Percentiles rank a stretch among this genome's conserved stretches.
These are phyloP conservation scores for Alternaria conjuncta DNA, from an alignment of 2,329 filamentous ascomycete species.

Conservation along the genomic window DNA sequence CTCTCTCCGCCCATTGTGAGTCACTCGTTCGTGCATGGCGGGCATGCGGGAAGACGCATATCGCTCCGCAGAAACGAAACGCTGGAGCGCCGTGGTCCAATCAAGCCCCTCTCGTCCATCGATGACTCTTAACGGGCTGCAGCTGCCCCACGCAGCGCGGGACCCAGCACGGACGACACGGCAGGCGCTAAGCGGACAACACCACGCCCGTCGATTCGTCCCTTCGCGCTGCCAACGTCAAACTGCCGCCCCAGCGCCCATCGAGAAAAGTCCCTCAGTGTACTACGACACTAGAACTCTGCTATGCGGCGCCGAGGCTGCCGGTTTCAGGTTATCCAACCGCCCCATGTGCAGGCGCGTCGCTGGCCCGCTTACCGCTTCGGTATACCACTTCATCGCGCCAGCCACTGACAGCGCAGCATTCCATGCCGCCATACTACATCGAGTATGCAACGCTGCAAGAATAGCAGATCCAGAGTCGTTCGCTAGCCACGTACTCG, in stretches of 20 bases:
- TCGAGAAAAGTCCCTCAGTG: conserved; percentile 9
- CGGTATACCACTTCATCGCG: conserved; percentile 29
- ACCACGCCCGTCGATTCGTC: conserved; percentile 41
- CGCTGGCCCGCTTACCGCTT: conserved; percentile 33
- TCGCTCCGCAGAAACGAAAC: conserved; percentile 43
- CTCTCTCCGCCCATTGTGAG: conserved; percentile 42
- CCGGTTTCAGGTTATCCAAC: conserved; percentile 48
- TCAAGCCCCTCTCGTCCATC: conserved; percentile 17
- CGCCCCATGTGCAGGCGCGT: conserved; percentile 46
- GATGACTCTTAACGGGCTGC: conserved; percentile 44
- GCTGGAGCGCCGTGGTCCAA: conserved; percentile 38
- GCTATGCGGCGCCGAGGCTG: conserved; percentile 26
- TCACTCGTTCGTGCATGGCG: conserved; percentile 38
- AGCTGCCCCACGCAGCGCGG: conserved; percentile 24
- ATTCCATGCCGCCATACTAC: conserved; percentile 20
- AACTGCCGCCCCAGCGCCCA: conserved; percentile 40
- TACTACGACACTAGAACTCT: conserved; percentile 11
- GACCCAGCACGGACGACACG: conserved; percentile 27
- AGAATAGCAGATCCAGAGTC: conserved; percentile 33
- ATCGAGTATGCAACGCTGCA: conserved; percentile 22
- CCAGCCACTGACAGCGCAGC: conserved; percentile 36
- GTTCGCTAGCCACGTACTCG: conserved; percentile 42
- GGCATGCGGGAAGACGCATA: conserved; percentile 31
- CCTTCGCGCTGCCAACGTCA: conserved; percentile 33
- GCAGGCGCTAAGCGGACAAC: conserved; percentile 40